Percentiles rank a stretch among this genome's conserved stretches.
phyloP scores from a whole-genome alignment of 2,329 filamentous ascomycete species.

The Podosphaera fusca region DNA sequence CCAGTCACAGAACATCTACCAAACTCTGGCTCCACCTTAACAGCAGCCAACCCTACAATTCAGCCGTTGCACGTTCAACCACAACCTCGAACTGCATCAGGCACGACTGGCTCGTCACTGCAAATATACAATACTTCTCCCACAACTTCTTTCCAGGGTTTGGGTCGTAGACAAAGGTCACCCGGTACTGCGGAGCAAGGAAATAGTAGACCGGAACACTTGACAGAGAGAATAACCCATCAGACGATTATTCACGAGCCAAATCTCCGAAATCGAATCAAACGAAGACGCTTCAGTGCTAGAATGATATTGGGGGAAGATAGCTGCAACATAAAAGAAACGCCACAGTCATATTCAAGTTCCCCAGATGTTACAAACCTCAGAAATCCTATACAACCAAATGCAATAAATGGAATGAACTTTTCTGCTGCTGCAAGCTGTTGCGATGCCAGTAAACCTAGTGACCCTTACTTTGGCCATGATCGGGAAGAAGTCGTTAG shows the following conservation, averaged over 20 bases:
- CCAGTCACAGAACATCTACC: constrained; percentile 29
- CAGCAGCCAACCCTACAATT: constrained; percentile 18
- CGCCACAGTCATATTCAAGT: constrained; percentile 29
- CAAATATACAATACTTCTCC: not conserved
- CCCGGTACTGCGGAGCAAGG: constrained; percentile 19
- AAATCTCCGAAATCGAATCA: constrained; percentile 24
- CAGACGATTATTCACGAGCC: constrained; percentile 2
- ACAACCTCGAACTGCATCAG: constrained; percentile 2
- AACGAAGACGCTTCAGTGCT: constrained; percentile 30
- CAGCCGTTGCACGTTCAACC: constrained; percentile 7
- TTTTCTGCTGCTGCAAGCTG: constrained; percentile 23
- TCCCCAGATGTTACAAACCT: constrained; percentile 24
- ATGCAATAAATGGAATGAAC: constrained; percentile 29
- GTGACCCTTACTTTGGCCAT: constrained; percentile 49
- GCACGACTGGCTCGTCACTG: not conserved
- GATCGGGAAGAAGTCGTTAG: constrained; percentile 81
- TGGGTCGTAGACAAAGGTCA: constrained; percentile 32
- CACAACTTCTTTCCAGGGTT: constrained; percentile 17
- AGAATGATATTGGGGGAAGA: constrained; percentile 42
- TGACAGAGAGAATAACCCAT: constrained; percentile 7
- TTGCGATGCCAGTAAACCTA: constrained; percentile 7
- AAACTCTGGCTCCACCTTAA: constrained; percentile 24
- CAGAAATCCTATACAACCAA: constrained; percentile 20
- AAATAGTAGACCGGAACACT: constrained; percentile 12
- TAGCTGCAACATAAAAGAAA: constrained; percentile 29